Base-by-base conservation (phyloP, 495 filamentous ascomycete genomes). In the Glutinoglossum americanum region DNA sequence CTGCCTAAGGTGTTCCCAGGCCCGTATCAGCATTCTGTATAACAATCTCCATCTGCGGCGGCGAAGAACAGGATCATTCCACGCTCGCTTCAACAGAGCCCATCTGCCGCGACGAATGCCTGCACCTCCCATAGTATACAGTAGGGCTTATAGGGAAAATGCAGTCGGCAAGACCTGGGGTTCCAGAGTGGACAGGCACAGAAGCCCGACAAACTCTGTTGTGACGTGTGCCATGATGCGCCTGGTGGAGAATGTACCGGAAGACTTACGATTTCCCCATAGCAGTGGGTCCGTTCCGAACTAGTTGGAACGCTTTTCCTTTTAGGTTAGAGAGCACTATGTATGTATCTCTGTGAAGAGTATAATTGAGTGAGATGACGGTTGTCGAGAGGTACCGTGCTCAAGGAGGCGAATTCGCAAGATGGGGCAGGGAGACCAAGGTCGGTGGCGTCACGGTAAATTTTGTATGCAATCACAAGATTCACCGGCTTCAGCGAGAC, bases 1-100 rank as follows among this genome's bases (percentile, higher is more conserved):
- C 71, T 92, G 86, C 66, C 87, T 93, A 19, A 28, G 13, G 11
- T 56, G 28, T 19, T 53, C 49, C 49, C 49, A 28, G 47, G 11
- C 13, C 26, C 1, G 28, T 6, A 25, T 53, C 13, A 53, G 49
- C 49, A 28, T 17, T 30, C 15, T 25, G 6, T 48, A 19, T 13
- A 51, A 6, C 13, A 51, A 10, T 25, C 17, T 48, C 47, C 47
- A 25, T 25, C 26, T 51, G 21, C 19, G 21, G 47, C 23, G 21
- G 26, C 47, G 47, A 53, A 53, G 11, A 51, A 51, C 47, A 32
- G 23, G 21, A 17, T 53, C 5, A 8, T 30, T 30, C 23, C 25
- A 33, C 4, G 30, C 54, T 7, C 17, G 54, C 28, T 39, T 25
- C 54, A 56, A 53, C 23, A 53, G 21, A 4, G 9, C 17, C 15